A percentile compares a stretch with the other conserved stretches of the same genome.
Evolutionary conservation across 148 eudicot genomes (phyloP).

Genomic region (Arbutus unedo): DNA sequence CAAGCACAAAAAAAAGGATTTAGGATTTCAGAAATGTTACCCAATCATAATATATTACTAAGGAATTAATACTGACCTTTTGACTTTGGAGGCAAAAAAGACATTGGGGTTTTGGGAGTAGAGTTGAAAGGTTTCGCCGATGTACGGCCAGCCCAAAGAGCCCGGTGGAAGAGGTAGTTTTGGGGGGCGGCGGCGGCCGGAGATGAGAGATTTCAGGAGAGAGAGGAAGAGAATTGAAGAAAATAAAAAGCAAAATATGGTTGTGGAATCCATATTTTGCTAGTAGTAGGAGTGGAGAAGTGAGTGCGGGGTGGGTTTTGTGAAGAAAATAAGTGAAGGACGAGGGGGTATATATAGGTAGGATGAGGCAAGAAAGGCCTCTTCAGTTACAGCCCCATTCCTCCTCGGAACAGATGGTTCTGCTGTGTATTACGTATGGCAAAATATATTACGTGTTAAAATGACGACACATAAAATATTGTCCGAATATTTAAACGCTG

Average conservation of each 20-base stretch:
- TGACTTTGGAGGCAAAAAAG: slow-evolving; percentile 78
- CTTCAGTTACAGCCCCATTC: slow-evolving; percentile 53
- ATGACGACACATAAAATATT: too few species aligned
- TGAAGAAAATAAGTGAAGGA: slow-evolving; percentile 20
- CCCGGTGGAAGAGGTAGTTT: slow-evolving; percentile 83
- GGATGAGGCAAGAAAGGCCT: slow-evolving; percentile 10
- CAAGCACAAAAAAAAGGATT: not conserved
- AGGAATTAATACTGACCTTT: slow-evolving; percentile 50
- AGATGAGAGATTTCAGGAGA: slow-evolving; percentile 16
- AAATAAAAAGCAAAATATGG: slow-evolving; percentile 11
- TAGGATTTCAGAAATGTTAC: not conserved
- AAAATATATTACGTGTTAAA: too few species aligned
- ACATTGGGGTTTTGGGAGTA: slow-evolving; percentile 88
- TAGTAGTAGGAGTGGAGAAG: not conserved
- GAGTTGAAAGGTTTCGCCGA: slow-evolving; percentile 88
- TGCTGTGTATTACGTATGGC: too few species aligned
- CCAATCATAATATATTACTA: too few species aligned
- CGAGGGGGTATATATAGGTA: slow-evolving; percentile 39
- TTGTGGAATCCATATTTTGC: slow-evolving; percentile 31
- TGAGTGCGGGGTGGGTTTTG: not conserved
- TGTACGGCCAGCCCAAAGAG: slow-evolving; percentile 79
- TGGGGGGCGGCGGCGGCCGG: slow-evolving; percentile 11
- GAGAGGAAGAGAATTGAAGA: slow-evolving; percentile 18
- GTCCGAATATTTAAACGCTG: too few species aligned
- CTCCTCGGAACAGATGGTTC: slow-evolving; percentile 6